phyloP scores from a whole-genome alignment of 2,329 filamentous ascomycete species.

The Sporothrix variecibatus region DNA sequence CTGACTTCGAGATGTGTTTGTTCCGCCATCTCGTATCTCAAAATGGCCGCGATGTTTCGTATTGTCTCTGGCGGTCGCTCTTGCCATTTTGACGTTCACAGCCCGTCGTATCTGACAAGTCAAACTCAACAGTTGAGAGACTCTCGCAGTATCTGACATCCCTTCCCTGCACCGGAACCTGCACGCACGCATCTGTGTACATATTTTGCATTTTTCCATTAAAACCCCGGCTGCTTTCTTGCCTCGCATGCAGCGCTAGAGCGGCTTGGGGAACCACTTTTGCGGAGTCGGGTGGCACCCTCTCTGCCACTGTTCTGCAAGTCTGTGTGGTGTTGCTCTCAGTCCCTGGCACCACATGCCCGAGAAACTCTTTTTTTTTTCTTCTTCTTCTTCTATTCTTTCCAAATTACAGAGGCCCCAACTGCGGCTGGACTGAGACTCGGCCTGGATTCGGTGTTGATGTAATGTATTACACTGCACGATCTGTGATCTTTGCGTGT shows the following conservation, averaged over 20 bases:
- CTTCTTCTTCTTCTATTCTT: too few relatives aligned
- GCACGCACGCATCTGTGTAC: background rate
- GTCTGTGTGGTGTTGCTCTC: background rate
- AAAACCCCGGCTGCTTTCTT: conserved; percentile 15
- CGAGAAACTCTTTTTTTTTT: too few relatives aligned
- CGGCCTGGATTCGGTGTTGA: background rate
- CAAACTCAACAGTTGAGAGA: background rate
- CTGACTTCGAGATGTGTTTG: background rate
- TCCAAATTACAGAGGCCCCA: background rate
- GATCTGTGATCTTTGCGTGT: background rate
- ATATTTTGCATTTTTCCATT: conserved; percentile 1
- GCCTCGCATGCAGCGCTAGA: conserved; percentile 21
- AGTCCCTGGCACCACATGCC: too few relatives aligned
- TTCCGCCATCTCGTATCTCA: background rate
- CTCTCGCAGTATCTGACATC: background rate
- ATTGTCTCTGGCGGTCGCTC: background rate
- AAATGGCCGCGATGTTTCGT: background rate
- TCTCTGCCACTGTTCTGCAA: background rate
- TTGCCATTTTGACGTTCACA: background rate
- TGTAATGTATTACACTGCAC: background rate
- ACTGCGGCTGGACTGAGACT: background rate
- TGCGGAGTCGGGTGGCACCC: conserved; percentile 25
- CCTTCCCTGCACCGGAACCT: background rate
- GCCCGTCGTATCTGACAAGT: background rate
- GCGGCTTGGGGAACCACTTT: conserved; percentile 26